Base-by-base conservation (phyloP, 495 filamentous ascomycete genomes). In the Acidomyces sp. region DNA sequence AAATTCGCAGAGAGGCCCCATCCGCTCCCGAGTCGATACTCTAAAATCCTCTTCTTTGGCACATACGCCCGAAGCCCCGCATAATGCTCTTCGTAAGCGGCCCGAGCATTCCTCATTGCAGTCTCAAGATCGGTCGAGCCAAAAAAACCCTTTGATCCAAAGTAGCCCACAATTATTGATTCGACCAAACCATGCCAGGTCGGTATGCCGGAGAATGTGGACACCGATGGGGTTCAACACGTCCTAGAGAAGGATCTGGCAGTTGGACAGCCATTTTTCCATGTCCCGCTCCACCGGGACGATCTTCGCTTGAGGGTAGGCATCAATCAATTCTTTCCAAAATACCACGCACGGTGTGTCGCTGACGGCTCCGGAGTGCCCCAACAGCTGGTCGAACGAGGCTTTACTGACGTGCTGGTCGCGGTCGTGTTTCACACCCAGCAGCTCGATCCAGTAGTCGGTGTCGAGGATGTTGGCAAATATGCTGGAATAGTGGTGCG, bases 211-310 rank as follows among this genome's bases (percentile, higher is more conserved):
- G 13, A 23, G n/a, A 12, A 34, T 24, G 22, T 40, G 25, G 6
- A 9, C 12, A 5, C 12, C 21, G n/a, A 49, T 6, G 2, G 39
- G 34, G 33, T 39, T 29, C 16, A 45, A 22, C 6, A 31, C 33
- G 21, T 41, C 29, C 2, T 49, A 40, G 20, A 44, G 21, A 9
- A 40, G 19, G 2, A 18, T 27, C 3, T n/a, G 9, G 11, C 41
- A 28, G 37, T 9, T 26, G 17, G 24, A 30, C 44, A 60, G 60
- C 71, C 68, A 71, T 4, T 48, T 54, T 44, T 66, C 56, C 16
- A 59, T 57, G 22, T 58, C 49, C 19, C 65, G 59, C 18, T 55
- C 41, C 1, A 59, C 62, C 7, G 68, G 53, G 25, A 69, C 59
- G 19, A 68, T 52, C 42, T 57, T 55, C 3, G 62, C 67, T 12